phyloP scores from a whole-genome alignment of 108 stramenopile genomes.

The Stephanodiscus minutulus region DNA sequence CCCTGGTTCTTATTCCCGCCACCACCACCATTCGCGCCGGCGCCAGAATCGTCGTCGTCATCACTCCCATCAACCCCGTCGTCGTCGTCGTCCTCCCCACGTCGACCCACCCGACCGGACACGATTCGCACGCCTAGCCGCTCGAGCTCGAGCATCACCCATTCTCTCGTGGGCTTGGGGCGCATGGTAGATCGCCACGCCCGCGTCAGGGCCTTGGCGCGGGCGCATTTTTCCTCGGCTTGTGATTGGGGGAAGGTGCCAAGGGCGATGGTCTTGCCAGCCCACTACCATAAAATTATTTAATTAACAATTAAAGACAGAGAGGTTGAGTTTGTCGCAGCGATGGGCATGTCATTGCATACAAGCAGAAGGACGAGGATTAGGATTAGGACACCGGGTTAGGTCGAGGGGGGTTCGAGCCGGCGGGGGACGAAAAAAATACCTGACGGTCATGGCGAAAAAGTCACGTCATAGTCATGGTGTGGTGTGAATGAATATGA shows the following conservation, averaged over 20 bases:
- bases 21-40: conserved; percentile 19
- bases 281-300: conserved; percentile 37
- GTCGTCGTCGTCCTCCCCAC: conserved; percentile 75
- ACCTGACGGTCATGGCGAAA: conserved; percentile 8
- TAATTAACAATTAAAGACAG: background rate
- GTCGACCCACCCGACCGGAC: conserved; percentile 73
- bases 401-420: background rate
- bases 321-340: background rate
- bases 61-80: conserved; percentile 41
- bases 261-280: conserved; percentile 62
- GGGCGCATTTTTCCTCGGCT: conserved; percentile 91
- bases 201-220: conserved; percentile 86
- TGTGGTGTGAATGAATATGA: background rate
- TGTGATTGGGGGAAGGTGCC: conserved; percentile 85
- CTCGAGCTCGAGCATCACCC: conserved; percentile 91
- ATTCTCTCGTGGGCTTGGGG: conserved; percentile 86
- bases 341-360: background rate
- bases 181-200: conserved; percentile 92
- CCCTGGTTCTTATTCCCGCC: background rate
- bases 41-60: conserved; percentile 1
- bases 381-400: too few species aligned
- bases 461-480: conserved; percentile 7
- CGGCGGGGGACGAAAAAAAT: conserved; percentile 1
- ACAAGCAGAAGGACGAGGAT: too few species aligned
- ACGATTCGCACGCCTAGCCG: conserved; percentile 86